Evolutionary conservation across 1,284 basidiomycete genomes (phyloP).

Genomic region (Malassezia restricta): DNA sequence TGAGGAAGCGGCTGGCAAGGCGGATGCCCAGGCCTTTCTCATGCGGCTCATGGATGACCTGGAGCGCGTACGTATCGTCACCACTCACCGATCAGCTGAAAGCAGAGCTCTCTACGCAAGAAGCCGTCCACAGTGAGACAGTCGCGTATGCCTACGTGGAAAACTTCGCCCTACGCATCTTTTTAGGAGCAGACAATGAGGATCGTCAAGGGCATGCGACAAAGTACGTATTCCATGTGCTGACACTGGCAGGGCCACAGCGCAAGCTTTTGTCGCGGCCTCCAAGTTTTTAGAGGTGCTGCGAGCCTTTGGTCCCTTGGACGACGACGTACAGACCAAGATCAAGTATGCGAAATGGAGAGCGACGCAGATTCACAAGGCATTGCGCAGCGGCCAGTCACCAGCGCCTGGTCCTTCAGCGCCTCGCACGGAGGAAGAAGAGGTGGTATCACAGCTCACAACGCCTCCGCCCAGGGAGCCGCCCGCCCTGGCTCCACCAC

Average conservation of each 20-base stretch:
- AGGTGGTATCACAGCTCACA: not conserved
- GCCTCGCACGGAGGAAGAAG: slow-evolving; percentile 4
- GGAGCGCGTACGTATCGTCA: slow-evolving; percentile 52
- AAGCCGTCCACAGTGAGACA: slow-evolving; percentile 69
- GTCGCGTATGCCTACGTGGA: slow-evolving; percentile 79
- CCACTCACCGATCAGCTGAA: slow-evolving; percentile 54
- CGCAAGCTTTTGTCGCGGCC: slow-evolving; percentile 75
- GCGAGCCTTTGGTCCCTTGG: slow-evolving; percentile 55
- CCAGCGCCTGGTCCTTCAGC: slow-evolving; percentile 24
- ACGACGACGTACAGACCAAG: slow-evolving; percentile 56
- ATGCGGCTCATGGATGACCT: slow-evolving; percentile 63
- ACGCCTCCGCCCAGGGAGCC: not conserved
- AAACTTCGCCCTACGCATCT: slow-evolving; percentile 82
- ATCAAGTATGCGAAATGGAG: slow-evolving; percentile 85
- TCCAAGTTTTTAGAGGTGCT: slow-evolving; percentile 75
- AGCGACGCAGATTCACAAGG: slow-evolving; percentile 74
- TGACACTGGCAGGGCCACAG: slow-evolving; percentile 55
- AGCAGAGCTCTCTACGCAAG: slow-evolving; percentile 59
- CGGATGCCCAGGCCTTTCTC: slow-evolving; percentile 58
- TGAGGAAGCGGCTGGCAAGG: slow-evolving; percentile 54
- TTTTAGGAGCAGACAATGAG: slow-evolving; percentile 76
- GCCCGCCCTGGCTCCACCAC: too few species aligned
- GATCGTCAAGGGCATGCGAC: slow-evolving; percentile 66
- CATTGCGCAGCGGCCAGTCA: slow-evolving; percentile 59
- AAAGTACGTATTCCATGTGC: slow-evolving; percentile 51